Base-by-base conservation (phyloP, 2,329 filamentous ascomycete species). In the Polytolypa hystricis region DNA sequence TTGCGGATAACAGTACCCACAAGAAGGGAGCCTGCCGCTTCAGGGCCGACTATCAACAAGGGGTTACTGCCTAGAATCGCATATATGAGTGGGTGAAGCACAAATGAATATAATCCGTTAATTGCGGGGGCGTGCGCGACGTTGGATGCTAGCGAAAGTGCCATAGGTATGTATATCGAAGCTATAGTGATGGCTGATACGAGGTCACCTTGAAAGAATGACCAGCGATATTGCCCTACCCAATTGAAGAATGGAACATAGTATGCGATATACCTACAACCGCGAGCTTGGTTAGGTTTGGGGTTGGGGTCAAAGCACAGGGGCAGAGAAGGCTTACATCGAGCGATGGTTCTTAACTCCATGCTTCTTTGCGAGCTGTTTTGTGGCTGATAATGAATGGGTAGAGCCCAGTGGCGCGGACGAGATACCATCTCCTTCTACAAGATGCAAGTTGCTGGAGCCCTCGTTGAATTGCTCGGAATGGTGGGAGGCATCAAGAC, bases 81-180 rank as follows among this genome's bases (percentile, higher is more conserved):
- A 58, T 98, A 98, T 21, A 95, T 70, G 37, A 96, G 64, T 0
- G 91, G 91, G 41, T 87, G 87, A 65, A 96, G 84, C 43, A 93
- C 84, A 56, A 95, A 96, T 11, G 84, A 77, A 62, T 96, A 98
- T 3, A 98, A 71, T 1, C 91, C 91, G 53, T 94, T 89, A 51
- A 96, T 87, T 0, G 91, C 82, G 6, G 89, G 86, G 2, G 95
- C 77, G 55, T 96, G 91, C 4, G 82, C 86, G 28, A 98, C 77
- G 54, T 96, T 96, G 27, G 84, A 78, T 38, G 91, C 86, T 45
- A 93, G 81, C 0, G 91, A 96, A 10, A 98, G 73, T 0, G 86
- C 82, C 87, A 98, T 95, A 35, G 91, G 91, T 25, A 98, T 81
- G 58, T 98, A 98, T 65, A 98, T 91, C 17, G 87, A 94, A n/a